phyloP scores from a whole-genome alignment of 305 asterid species.

The Solanum hybrid region DNA sequence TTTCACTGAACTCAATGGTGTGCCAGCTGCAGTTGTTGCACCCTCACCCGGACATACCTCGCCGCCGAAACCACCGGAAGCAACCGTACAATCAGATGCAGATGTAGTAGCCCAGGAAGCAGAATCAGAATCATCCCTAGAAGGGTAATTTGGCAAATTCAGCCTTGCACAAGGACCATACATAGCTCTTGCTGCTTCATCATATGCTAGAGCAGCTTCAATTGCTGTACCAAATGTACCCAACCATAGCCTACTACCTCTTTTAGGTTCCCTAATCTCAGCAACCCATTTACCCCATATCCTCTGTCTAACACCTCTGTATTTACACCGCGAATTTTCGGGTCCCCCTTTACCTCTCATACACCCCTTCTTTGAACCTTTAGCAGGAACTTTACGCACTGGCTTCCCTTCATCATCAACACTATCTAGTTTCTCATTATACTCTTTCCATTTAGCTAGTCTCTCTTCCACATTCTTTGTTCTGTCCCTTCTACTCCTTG shows the following conservation, averaged over 20 bases:
- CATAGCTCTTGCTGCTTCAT: conserved; percentile 72
- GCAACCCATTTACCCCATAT: conserved; percentile 99
- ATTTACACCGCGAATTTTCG: conserved; percentile 48
- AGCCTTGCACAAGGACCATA: conserved; percentile 62
- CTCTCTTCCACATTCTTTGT: conserved; percentile 39
- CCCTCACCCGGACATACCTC: conserved; percentile 23
- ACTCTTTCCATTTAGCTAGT: conserved; percentile 73
- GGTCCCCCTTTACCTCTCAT: conserved; percentile 97
- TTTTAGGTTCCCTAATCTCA: conserved; percentile 72
- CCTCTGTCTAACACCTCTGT: conserved; percentile 86
- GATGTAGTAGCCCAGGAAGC: conserved; percentile 20
- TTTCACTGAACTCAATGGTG: conserved; percentile 13
- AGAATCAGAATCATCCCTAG: conserved; percentile 9
- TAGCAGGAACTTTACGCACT: conserved; percentile 53
- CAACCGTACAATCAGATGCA: conserved; percentile 17
- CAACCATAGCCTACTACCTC: conserved; percentile 75
- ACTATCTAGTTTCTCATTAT: conserved; percentile 39
- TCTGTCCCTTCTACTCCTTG: conserved; percentile 40
- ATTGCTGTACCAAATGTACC: conserved; percentile 57
- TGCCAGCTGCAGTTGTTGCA: neutral
- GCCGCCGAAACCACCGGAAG: conserved; percentile 27
- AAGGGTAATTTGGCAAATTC: conserved; percentile 36
- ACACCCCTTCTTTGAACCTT: conserved; percentile 92
- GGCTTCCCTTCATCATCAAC: conserved; percentile 22
- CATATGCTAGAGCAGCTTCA: conserved; percentile 77